These are phyloP conservation scores for Ceratocystiopsis sp. DNA, from an alignment of 2,329 filamentous ascomycete species.

Conservation along the genomic window DNA sequence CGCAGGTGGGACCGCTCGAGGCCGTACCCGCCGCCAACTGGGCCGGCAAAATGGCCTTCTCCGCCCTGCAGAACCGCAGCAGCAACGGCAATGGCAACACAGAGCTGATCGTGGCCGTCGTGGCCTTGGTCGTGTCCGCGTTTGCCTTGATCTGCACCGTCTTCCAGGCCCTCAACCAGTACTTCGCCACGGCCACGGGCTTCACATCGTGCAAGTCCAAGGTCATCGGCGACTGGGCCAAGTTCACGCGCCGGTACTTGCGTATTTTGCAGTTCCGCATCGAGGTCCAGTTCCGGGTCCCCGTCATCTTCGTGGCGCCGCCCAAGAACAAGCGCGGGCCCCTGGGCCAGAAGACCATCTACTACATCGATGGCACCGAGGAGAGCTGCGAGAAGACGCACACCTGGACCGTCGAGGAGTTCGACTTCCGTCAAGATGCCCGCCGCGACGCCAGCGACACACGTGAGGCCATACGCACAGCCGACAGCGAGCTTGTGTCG, in stretches of 20 bases:
- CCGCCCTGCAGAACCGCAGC: not conserved
- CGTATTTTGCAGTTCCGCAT: slow-evolving; percentile 28
- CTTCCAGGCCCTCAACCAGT: slow-evolving; percentile 32
- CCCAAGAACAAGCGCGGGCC: slow-evolving; percentile 23
- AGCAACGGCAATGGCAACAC: slow-evolving; percentile 7
- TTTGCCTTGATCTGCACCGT: slow-evolving; percentile 27
- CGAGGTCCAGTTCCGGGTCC: slow-evolving; percentile 30
- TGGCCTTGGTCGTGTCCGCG: slow-evolving; percentile 29
- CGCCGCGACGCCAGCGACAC: not conserved
- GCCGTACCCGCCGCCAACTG: no score
- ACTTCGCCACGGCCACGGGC: slow-evolving; percentile 30
- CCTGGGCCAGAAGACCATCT: slow-evolving; percentile 10
- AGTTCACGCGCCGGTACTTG: slow-evolving; percentile 23
- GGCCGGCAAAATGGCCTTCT: no score
- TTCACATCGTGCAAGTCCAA: slow-evolving; percentile 30
- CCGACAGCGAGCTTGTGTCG: slow-evolving; percentile 37
- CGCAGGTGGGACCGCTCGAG: no score
- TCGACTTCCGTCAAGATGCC: no score
- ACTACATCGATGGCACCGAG: slow-evolving; percentile 11
- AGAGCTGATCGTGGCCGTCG: slow-evolving; percentile 23
- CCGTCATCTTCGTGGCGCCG: slow-evolving; percentile 32
- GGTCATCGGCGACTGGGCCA: slow-evolving; percentile 30
- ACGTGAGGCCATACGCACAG: slow-evolving; percentile 28
- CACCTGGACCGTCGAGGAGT: slow-evolving; percentile 9
- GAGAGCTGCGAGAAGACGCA: slow-evolving; percentile 3